phyloP scores from a whole-genome alignment of 2,329 filamentous ascomycete species.

The Rachicladosporium sp. region DNA sequence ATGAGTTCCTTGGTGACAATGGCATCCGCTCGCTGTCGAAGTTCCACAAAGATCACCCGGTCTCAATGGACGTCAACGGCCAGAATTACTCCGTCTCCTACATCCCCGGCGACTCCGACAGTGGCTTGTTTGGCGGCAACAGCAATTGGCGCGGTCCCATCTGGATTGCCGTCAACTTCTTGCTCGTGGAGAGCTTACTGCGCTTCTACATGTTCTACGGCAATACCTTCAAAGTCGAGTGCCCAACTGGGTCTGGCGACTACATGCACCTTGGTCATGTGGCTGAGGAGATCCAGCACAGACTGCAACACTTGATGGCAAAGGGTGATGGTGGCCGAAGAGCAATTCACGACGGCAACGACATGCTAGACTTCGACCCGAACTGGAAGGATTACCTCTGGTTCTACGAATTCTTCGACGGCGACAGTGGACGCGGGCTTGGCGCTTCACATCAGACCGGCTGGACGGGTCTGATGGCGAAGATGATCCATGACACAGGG shows the following conservation, averaged over 20 bases:
- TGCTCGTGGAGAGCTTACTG: slow-evolving; percentile 87
- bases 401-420: slow-evolving; percentile 98
- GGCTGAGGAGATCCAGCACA: slow-evolving; percentile 87
- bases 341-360: slow-evolving; percentile 74
- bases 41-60: slow-evolving; percentile 78
- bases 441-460: slow-evolving; percentile 91
- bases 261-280: slow-evolving; percentile 94
- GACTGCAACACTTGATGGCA: slow-evolving; percentile 81
- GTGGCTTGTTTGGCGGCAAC: slow-evolving; percentile 88
- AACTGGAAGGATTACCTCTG: slow-evolving; percentile 89
- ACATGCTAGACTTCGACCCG: slow-evolving; percentile 79
- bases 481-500: slow-evolving; percentile 97
- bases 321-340: slow-evolving; percentile 73
- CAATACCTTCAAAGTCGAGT: slow-evolving; percentile 76
- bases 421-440: slow-evolving; percentile 75
- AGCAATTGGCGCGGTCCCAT: slow-evolving; percentile 94
- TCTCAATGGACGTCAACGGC: slow-evolving; percentile 90
- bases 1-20: slow-evolving; percentile 81
- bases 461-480: slow-evolving; percentile 90
- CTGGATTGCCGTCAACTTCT: slow-evolving; percentile 92
- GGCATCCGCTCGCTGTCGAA: slow-evolving; percentile 89
- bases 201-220: slow-evolving; percentile 96
- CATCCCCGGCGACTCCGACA: slow-evolving; percentile 91
- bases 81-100: slow-evolving; percentile 81
- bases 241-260: slow-evolving; percentile 83